Base-by-base conservation (phyloP, 129 eudicot species). In the Flaveria linearis region DNA sequence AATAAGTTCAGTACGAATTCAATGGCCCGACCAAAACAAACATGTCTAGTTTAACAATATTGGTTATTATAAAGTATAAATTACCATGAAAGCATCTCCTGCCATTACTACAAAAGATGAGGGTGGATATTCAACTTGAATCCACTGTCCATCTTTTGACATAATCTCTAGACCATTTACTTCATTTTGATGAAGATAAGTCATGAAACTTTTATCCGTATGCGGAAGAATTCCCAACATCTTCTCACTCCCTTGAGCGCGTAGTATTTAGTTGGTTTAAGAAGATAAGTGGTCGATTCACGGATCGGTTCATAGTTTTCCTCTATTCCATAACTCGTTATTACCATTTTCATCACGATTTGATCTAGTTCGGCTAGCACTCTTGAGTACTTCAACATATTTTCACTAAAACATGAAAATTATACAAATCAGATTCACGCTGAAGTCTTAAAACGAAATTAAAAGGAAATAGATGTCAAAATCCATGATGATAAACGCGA, bases 91-190 rank as follows among this genome's bases (percentile, higher is more conserved):
- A 61, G 85, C 87, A 60, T 88, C 92, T 4, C 87, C 92, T 1
- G 92, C 89, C 84, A 87, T 85, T 72, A 87, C 84, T 25, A 82
- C 45, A 57, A 87, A 85, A 42, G 85, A 76, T 20, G 84, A 82
- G 18, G 87, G 89, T 15, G 79, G 75, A 63, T 81, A 86, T 74
- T 88, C 82, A 47, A 83, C 82, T 17, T 26, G 62, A 26, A 85
- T 80, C 92, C 92, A 88, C 7, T 78, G 60, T 5, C 78, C 92
- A 0, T 85, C 71, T 26, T 79, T 83, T 22, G 87, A 33, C 76
- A 73, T 51, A 7, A 88, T 62, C 80, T 88, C 87, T 25, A 88
- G 65, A 14, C 87, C 86, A 51, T 81, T 71, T 20, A 83, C 92
- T 80, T 83, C 80, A 15, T 26, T 57, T 56, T 83, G 87, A 69